These are phyloP conservation scores for Skeletonema potamos DNA, from an alignment of 108 stramenopile species.

Conservation along the genomic window DNA sequence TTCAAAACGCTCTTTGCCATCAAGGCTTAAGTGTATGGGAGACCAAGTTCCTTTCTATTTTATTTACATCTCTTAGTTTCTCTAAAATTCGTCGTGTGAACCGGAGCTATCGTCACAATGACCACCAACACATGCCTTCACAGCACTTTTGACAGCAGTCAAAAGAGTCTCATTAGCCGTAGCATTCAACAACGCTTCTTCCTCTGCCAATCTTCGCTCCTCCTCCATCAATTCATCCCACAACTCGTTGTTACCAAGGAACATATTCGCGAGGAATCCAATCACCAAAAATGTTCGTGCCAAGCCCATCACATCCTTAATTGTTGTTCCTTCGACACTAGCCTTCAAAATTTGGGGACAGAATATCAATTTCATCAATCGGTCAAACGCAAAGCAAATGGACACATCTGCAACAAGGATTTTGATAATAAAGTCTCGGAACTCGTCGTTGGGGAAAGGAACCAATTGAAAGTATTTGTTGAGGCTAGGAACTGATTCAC, in stretches of 20 bases:
- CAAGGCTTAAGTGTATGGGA: too few species aligned
- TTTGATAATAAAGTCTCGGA: conserved; percentile 86
- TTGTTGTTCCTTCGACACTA: conserved; percentile 88
- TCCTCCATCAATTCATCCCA: conserved; percentile 83
- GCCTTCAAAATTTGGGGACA: conserved; percentile 88
- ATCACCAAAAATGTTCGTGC: conserved; percentile 74
- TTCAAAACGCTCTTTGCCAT: too few species aligned
- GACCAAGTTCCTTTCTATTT: too few species aligned
- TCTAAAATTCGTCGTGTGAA: neutral
- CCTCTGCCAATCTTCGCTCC: conserved; percentile 64
- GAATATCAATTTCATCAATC: conserved; percentile 92
- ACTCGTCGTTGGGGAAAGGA: conserved; percentile 92
- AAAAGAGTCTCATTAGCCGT: neutral
- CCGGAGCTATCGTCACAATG: neutral
- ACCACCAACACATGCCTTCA: neutral
- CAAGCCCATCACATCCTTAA: conserved; percentile 77
- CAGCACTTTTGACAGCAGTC: neutral
- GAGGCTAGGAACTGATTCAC: conserved; percentile 84
- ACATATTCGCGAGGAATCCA: conserved; percentile 74
- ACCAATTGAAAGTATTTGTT: conserved; percentile 98
- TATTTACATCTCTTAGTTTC: neutral
- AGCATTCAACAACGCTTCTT: conserved; percentile 14
- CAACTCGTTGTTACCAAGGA: conserved; percentile 76
- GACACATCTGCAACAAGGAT: conserved; percentile 80
- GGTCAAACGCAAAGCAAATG: conserved; percentile 87